Conservation (phyloP, 768 basidiomycete species). For the Macrolepiota fuliginosa region DNA sequence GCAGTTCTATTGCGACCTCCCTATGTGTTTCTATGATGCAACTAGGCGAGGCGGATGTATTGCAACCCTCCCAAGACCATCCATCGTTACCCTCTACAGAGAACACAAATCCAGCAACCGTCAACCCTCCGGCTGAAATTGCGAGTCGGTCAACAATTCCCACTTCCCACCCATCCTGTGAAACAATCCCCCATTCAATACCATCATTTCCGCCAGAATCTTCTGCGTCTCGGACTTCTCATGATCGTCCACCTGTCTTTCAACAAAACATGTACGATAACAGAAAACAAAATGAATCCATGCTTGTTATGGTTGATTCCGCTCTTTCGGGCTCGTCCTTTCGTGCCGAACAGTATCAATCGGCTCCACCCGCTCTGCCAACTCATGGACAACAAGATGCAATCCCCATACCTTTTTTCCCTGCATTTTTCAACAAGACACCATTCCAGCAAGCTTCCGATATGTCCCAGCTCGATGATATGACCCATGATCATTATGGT, state of each 20-base stretch:
- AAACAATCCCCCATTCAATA: neutral
- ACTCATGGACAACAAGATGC: neutral
- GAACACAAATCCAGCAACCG: neutral
- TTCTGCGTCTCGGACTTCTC: neutral
- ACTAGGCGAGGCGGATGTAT: neutral
- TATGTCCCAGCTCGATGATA: neutral
- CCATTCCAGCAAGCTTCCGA: neutral
- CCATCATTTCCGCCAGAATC: neutral
- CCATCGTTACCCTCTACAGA: neutral
- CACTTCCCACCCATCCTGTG: neutral
- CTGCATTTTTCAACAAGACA: neutral
- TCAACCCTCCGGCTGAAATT: neutral
- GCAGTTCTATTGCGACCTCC: neutral
- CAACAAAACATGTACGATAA: neutral
- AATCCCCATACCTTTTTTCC: conserved; percentile 4
- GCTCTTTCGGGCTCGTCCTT: neutral
- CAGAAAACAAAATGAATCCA: neutral
- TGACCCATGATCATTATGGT: neutral
- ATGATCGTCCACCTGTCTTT: neutral
- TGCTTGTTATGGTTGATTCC: neutral
- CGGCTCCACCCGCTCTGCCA: neutral
- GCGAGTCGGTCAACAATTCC: neutral
- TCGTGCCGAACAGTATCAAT: neutral
- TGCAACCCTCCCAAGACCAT: neutral
- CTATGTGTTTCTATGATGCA: neutral